These are phyloP conservation scores for Letharia lupina DNA, from an alignment of 495 filamentous ascomycete genomes.

Conservation along the genomic window DNA sequence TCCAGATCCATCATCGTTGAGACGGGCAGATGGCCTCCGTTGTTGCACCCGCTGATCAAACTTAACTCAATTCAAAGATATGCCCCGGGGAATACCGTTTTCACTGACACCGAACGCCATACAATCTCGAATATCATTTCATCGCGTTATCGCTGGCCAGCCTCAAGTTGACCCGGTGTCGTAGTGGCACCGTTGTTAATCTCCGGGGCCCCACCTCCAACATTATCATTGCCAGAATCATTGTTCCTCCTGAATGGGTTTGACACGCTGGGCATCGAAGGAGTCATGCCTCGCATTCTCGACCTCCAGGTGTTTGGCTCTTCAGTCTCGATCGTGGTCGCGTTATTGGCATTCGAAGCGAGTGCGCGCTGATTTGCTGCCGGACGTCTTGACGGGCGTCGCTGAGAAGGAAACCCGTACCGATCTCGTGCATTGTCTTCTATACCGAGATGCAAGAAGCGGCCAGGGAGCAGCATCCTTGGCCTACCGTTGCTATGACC, in stretches of 20 bases:
- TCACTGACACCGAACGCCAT: constrained; percentile 9
- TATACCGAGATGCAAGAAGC: constrained; percentile 22
- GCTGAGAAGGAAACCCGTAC: constrained; percentile 24
- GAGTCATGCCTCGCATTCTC: constrained; percentile 12
- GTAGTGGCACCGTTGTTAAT: constrained; percentile 5
- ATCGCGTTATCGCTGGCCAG: constrained; percentile 18
- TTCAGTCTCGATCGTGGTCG: background rate
- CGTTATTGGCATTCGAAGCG: constrained; percentile 5
- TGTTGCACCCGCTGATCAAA: background rate
- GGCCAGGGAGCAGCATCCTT: constrained; percentile 26
- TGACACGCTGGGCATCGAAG: constrained; percentile 17
- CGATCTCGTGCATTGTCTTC: constrained; percentile 21
- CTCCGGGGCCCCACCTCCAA: constrained; percentile 17
- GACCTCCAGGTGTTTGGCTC: constrained; percentile 20
- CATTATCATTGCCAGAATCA: background rate
- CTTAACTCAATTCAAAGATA: background rate
- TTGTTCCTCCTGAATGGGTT: constrained; percentile 20
- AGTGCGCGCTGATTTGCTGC: constrained; percentile 5
- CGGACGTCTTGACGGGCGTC: constrained; percentile 9
- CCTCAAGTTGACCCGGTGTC: constrained; percentile 24
- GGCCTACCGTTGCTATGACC: constrained; percentile 25
- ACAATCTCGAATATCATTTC: background rate
- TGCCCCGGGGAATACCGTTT: constrained; percentile 7
- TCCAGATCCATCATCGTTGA: background rate
- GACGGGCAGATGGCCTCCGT: background rate